Evolutionary conservation across 148 eudicot genomes (phyloP).

Genomic region (Suaeda aralocaspica): DNA sequence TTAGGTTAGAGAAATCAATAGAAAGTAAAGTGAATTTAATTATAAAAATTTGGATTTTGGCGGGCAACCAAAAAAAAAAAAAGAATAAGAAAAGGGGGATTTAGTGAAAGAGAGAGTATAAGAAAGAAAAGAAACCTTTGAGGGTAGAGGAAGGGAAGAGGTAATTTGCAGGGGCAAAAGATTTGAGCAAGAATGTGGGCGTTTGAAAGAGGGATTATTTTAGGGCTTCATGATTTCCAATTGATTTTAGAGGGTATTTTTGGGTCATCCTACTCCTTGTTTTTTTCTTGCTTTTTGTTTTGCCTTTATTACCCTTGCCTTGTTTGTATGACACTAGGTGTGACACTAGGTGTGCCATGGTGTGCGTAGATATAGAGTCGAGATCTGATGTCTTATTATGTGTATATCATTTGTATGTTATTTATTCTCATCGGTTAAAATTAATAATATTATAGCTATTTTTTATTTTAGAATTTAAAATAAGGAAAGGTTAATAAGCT

Average conservation of each 20-base stretch:
- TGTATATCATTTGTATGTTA: too few species aligned
- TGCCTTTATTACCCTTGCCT: constrained; percentile 24
- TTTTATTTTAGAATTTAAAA: too few species aligned
- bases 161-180: constrained; percentile 29
- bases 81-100: constrained; percentile 6
- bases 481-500: too few species aligned
- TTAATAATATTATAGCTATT: too few species aligned
- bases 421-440: too few species aligned
- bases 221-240: not conserved
- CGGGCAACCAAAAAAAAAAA: constrained; percentile 12
- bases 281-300: not conserved
- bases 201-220: constrained; percentile 13
- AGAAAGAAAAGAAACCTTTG: not conserved
- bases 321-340: too few species aligned
- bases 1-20: not conserved
- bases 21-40: not conserved
- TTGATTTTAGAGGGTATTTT: constrained; percentile 26
- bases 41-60: constrained; percentile 11
- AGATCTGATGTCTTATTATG: too few species aligned
- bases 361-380: too few species aligned
- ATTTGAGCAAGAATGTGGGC: constrained; percentile 14
- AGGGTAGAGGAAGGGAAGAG: constrained; percentile 33
- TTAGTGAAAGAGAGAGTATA: too few species aligned
- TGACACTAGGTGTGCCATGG: too few species aligned
- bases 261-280: constrained; percentile 25